Evolutionary conservation across 805 yeast genomes (phyloP).

Genomic region (Candida taoyuanica): DNA sequence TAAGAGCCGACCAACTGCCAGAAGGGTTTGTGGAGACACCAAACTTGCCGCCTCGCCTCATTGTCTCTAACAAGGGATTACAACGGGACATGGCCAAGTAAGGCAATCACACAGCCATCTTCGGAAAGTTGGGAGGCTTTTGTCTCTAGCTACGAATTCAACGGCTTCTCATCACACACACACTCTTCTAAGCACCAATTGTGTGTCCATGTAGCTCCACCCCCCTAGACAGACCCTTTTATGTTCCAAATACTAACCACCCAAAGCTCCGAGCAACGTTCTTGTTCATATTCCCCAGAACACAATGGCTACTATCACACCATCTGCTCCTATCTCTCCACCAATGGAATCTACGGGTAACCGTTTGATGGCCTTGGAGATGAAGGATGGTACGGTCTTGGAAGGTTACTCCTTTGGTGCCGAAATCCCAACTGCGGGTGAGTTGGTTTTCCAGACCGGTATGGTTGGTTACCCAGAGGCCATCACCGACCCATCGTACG

Average conservation of each 20-base stretch:
- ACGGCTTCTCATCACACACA: too few species aligned
- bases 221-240: slow-evolving; percentile 6
- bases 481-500: slow-evolving; percentile 96
- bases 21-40: too few species aligned
- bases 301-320: slow-evolving; percentile 29
- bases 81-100: too few species aligned
- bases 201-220: slow-evolving; percentile 9
- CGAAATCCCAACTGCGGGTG: slow-evolving; percentile 84
- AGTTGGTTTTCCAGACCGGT: slow-evolving; percentile 98
- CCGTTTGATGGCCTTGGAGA: slow-evolving; percentile 80
- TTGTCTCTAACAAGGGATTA: too few species aligned
- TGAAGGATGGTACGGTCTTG: slow-evolving; percentile 78
- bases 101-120: too few species aligned
- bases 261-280: slow-evolving; percentile 12
- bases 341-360: slow-evolving; percentile 82
- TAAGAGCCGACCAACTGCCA: too few species aligned
- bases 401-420: slow-evolving; percentile 99
- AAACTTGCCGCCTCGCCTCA: too few species aligned
- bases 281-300: slow-evolving; percentile 4
- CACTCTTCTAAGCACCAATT: too few species aligned
- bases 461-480: slow-evolving; percentile 99
- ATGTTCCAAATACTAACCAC: slow-evolving; percentile 10
- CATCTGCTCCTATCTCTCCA: slow-evolving; percentile 83
- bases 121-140: too few species aligned
- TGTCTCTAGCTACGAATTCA: too few species aligned